Conservation (phyloP, 2,329 filamentous ascomycete species). For the Penicillium crustosum region DNA sequence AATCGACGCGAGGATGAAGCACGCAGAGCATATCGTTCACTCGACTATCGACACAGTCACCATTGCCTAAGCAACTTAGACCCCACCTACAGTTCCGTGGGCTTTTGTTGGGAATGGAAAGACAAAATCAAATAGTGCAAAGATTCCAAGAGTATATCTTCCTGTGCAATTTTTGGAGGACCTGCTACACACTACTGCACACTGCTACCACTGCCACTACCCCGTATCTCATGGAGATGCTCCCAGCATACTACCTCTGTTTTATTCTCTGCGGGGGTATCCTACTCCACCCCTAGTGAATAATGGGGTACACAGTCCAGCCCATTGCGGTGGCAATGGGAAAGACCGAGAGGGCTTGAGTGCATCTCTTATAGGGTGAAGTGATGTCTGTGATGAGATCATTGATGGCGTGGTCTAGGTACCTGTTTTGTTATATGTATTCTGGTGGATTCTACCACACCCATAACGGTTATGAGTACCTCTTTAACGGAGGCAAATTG, state of each 20-base stretch:
- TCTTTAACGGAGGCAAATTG: not conserved
- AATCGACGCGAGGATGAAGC: not conserved
- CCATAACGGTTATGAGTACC: not conserved
- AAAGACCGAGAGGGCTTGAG: not conserved
- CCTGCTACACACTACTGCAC: no score
- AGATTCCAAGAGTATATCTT: no score
- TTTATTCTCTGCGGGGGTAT: no score
- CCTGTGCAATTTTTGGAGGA: no score
- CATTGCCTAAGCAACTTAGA: not conserved
- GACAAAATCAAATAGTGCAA: no score
- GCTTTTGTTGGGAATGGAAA: not conserved
- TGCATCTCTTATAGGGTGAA: not conserved
- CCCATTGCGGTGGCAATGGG: not conserved
- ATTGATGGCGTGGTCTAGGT: not conserved
- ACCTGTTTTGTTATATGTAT: not conserved
- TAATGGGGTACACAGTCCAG: not conserved
- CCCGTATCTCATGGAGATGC: no score
- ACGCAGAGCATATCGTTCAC: slow-evolving; percentile 4
- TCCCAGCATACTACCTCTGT: no score
- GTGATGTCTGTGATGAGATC: not conserved
- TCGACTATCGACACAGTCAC: slow-evolving; percentile 7
- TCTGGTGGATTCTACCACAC: not conserved
- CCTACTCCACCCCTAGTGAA: no score
- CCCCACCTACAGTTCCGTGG: not conserved
- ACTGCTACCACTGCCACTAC: no score